Base-by-base conservation (phyloP, 148 eudicot genomes). In the Nepenthes gracilis region DNA sequence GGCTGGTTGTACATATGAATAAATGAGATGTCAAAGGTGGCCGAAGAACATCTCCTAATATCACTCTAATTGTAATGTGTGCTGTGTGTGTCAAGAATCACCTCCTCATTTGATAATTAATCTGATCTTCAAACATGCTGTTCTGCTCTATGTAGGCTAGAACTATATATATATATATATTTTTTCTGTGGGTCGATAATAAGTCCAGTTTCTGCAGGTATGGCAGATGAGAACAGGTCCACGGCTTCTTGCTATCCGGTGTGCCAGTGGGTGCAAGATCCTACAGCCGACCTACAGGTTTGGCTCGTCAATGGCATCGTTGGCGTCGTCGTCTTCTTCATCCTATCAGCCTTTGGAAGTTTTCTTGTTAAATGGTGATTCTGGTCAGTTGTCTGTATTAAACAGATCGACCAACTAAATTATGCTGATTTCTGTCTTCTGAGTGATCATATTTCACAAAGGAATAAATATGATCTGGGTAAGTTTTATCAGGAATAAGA, bases 221-320 rank as follows among this genome's bases (percentile, higher is more conserved):
- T 92, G 98, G 98, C 98, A 88, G 74, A 92, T 92, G 98, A 88
- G 96, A 59, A 84, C 94, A 0, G 98, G 96, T 32, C 91, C 90
- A 32, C 85, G 96, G 11, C 78, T 85, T 61, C 73, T 86, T 6
- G 80, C 85, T 4, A 76, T 92, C 54, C 77, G 79, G 35, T 88
- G 94, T 63, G 57, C 86, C 10, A 92, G 74, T 77, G 98, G 98
- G 32, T 82, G 98, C 79, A 85, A 72, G 75, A 85, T 92, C 55
- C 77, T 92, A 65, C 98, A 92, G 81, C 98, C 98, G 43, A 86
- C 96, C 10, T 88, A 88, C 65, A 82, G 91, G 77, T 88, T 88
- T 58, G 87, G 74, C 48, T 82, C 87, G 0, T 75, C 88, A 33
- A n/a, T 47, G 50, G 55, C 70, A 4, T 23, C 0, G 23, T 23